Evolutionary conservation across 2,329 filamentous ascomycete species (phyloP), one percentile per base, ranked within the genome.

Genomic region (Podosphaera xanthii): DNA sequence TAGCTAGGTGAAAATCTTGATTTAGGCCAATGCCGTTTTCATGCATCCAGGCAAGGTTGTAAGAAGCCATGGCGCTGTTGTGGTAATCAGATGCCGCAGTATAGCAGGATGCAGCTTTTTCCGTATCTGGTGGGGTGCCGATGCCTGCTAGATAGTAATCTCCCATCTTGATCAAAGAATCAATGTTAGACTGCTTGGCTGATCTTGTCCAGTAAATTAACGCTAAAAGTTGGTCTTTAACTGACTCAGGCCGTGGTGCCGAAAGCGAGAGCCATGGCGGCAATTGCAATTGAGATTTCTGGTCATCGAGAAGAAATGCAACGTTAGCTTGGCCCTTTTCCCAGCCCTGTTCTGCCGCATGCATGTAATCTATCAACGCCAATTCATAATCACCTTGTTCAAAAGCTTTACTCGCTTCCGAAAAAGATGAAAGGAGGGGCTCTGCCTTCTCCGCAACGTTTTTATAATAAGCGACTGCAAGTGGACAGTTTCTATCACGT

Each of bases 21-120:
- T 86, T 84, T 30, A 97, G 79, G 1, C 90, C 88, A 57, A 97
- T 77, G 6, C 92, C 92, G 67, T 97, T 96, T 72, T 98, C 92
- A 68, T 98, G 89, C 91, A 98, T 97, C 92, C 92, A 98, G 4
- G 92, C 94, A 12, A 98, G 76, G 67, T 98, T 97, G 80, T 89
- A 98, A 60, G 96, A 81, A 12, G 94, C 92, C 71, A 98, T 94
- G 2, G 91, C 92, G 65, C 88, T 94, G 68, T 89, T 85, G 65
- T 91, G 83, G 61, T 86, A 89, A 68, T 98, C 92, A 0, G 90
- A 90, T 1, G 92, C 92, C 3, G 87, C 86, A 58, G 86, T 84
- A 67, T 98, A 98, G 73, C 92, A 98, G 52, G 86, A 83, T 0
- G 90, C 89, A 4, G 94, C 94, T 70, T 95, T 95, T 65, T 90